Evolutionary conservation across 2,329 filamentous ascomycete species (phyloP), one percentile per base, ranked within the genome.

Genomic region (Colletotrichum lini): DNA sequence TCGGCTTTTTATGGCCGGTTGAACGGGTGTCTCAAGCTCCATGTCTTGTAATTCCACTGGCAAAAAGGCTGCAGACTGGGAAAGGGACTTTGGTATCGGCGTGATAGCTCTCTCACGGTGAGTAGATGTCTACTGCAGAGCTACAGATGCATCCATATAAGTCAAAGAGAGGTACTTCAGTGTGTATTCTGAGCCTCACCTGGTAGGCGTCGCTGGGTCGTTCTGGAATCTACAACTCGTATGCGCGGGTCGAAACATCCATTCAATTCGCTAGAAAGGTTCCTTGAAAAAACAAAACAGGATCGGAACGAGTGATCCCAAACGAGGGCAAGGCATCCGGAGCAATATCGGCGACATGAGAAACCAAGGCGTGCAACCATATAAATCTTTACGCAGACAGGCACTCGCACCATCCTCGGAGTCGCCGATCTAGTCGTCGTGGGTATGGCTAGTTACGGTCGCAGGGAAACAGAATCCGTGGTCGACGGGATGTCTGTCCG

Each of bases 401-500:
- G 30, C 30, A 35, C 8, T 35, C 8, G 30, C 30, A 35, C 2
- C 15, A 23, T 64, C 9, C 57, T 72, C 50, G 8, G 30, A 35
- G 44, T 64, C 26, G 35, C 70, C 4, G 62, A 54, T 16, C 65
- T 65, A 18, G 61, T 70, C 26, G 50, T 73, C 56, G 66, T 61
- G 15, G 70, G 66, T 12, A 38, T 67, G 18, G 62, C 52, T 15
- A 70, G 52, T 4, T 73, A 73, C 52, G 49, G 62, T 70, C 42
- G 61, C 53, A 10, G 62, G 45, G 23, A 58, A 50, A 26, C n/a
- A 49, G 38, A 49, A 30, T 38, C 15, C 42, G 16, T 21, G 60
- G 38, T 47, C 26, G 12, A 47, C 47, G 2, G 30, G 16, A 23
- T 23, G 18, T 42, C 15, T n/a, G 23, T 42, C 60, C 42, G 35